Base-by-base conservation (phyloP, 148 eudicot genomes). In the Fagopyrum esculentum region DNA sequence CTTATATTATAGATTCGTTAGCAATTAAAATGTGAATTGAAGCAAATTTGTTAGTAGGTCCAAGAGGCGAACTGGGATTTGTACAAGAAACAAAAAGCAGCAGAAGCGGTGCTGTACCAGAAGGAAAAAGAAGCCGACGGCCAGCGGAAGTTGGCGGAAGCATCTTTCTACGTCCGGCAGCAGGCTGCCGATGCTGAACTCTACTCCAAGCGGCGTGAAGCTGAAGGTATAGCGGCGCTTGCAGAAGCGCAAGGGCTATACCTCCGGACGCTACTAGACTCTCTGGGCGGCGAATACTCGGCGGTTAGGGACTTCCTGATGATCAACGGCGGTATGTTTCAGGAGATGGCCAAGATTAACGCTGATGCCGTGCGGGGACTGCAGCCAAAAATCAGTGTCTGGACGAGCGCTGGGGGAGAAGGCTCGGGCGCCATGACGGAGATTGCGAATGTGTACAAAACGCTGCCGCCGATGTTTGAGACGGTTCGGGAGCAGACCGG, bases 31-130 rank as follows among this genome's bases (percentile, higher is more conserved):
- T 49, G 52, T 49, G 52, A 9, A 49, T 7, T 12, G 52, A 49
- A 8, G 11, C 52, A n/a, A n/a, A 55, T 55, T 55, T 1, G 16
- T 6, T 30, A 61, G 72, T 19, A 88, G 89, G 91, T 83, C 11
- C 92, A 86, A 86, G 85, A 86, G 76, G 89, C 92, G 51, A 88
- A 88, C 22, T 83, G 86, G 89, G 88, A 86, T 51, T 74, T 88
- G 29, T 86, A 86, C 77, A 77, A 77, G 72, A 80, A 84, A 68
- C 89, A 88, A 71, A 88, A 88, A 74, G 85, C 59, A 9, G 86
- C 88, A 55, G 90, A 87, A n/a, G 88, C 88, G 11, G 80, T 29
- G 59, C 80, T 85, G 5, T 87, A 61, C 81, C 76, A 75, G 63
- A 79, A 81, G 76, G 77, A 83, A 77, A 81, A 74, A 75, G 82